Percentiles rank a stretch among this genome's conserved stretches.
Evolutionary conservation across 2,329 filamentous ascomycete species (phyloP).

Genomic region (Hypoxylon rubiginosum): DNA sequence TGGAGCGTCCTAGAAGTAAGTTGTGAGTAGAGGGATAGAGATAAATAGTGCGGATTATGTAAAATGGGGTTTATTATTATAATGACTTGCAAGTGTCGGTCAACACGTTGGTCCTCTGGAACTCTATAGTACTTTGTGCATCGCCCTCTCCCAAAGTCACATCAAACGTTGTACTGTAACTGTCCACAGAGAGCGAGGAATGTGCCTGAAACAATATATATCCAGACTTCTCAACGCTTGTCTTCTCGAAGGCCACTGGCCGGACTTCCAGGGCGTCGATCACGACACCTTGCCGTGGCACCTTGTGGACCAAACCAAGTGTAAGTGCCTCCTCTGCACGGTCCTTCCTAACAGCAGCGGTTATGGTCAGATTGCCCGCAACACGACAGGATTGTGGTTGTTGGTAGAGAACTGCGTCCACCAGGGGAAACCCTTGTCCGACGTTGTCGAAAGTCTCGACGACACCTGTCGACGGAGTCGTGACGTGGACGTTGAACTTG

Average conservation of each 20-base stretch:
- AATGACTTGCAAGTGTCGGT: too few species aligned
- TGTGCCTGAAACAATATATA: neutral
- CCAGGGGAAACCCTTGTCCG: conserved; percentile 49
- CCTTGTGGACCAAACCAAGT: neutral
- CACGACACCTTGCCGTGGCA: neutral
- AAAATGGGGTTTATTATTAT: too few species aligned
- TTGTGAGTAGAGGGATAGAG: too few species aligned
- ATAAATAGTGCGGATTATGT: too few species aligned
- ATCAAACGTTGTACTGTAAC: neutral
- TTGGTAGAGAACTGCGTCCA: conserved; percentile 18
- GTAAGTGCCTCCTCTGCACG: neutral
- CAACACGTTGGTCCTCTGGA: too few species aligned
- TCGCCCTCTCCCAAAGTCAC: neutral
- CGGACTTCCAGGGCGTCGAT: neutral
- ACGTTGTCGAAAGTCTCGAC: conserved; percentile 46
- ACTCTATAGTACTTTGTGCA: too few species aligned
- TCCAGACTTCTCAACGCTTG: neutral
- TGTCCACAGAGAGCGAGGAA: neutral
- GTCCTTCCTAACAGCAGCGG: neutral
- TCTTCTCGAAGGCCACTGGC: neutral
- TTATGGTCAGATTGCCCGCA: neutral
- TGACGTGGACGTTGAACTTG: conserved; percentile 52
- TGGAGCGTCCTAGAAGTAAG: too few species aligned
- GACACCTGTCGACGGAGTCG: conserved; percentile 44
- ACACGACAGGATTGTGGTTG: neutral